Conservation (phyloP, 768 basidiomycete genomes). For the Cystofilobasidium macerans region DNA sequence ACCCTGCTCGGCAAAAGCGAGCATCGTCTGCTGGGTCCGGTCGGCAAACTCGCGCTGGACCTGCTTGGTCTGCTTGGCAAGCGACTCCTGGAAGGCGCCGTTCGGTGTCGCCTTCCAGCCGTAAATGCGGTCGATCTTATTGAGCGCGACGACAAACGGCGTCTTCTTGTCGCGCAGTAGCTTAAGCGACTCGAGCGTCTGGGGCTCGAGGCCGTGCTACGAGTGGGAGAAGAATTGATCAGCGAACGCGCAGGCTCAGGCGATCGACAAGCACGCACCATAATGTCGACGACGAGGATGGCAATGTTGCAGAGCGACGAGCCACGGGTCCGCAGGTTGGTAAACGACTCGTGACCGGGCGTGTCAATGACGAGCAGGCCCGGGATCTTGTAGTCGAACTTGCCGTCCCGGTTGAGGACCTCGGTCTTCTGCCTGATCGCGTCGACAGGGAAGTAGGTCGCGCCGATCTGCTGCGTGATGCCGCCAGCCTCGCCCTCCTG, state of each 20-base stretch:
- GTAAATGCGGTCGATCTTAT: constrained; percentile 99
- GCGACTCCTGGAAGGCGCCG: constrained; percentile 80
- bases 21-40: constrained; percentile 66
- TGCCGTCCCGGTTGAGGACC: constrained; percentile 81
- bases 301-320: constrained; percentile 98
- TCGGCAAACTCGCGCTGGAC: constrained; percentile 89
- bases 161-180: constrained; percentile 85
- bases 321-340: constrained; percentile 86
- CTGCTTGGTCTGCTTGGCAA: constrained; percentile 63
- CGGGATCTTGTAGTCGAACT: constrained; percentile 89
- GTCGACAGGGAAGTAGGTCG: constrained; percentile 94
- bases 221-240: neutral
- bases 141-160: constrained; percentile 95
- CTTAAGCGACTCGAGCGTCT: constrained; percentile 90
- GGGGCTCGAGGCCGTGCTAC: constrained; percentile 93
- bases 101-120: constrained; percentile 86
- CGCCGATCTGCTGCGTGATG: constrained; percentile 99
- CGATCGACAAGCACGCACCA: constrained; percentile 44
- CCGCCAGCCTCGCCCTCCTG: constrained; percentile 99
- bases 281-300: constrained; percentile 96
- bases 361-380: constrained; percentile 95
- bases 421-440: constrained; percentile 86
- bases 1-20: constrained; percentile 96
- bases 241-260: too few relatives aligned
- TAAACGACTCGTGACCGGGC: constrained; percentile 98